Evolutionary conservation across 139 green algal genomes (phyloP).

Genomic region (Closterium sp.): DNA sequence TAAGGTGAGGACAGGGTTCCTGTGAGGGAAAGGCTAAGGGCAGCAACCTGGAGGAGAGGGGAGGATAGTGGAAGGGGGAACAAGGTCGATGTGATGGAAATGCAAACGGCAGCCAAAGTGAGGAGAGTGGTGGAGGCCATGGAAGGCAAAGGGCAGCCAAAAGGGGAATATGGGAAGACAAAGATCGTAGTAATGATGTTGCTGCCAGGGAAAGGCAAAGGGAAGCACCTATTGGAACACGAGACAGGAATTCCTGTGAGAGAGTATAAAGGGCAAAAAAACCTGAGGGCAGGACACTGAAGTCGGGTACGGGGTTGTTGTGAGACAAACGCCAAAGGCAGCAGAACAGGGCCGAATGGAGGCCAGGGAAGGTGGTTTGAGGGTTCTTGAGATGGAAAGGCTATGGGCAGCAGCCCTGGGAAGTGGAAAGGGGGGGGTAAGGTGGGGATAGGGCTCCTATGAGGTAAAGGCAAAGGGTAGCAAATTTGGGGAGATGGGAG

Average conservation of each 20-base stretch:
- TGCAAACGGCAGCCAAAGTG: background rate
- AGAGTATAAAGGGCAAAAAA: no score
- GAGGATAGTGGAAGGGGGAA: constrained; percentile 1
- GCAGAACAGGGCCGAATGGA: background rate
- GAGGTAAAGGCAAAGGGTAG: no score
- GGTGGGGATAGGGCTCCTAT: background rate
- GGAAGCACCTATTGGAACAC: no score
- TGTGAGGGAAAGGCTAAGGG: background rate
- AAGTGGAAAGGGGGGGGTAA: background rate
- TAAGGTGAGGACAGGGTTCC: background rate
- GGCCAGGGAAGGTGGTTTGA: background rate
- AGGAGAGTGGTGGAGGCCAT: background rate
- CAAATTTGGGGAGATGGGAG: no score
- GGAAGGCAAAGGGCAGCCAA: background rate
- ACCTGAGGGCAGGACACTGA: no score
- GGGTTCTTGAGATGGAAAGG: background rate
- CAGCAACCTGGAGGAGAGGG: background rate
- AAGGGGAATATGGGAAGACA: no score
- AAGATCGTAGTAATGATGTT: no score
- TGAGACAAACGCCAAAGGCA: background rate
- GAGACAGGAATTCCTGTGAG: no score
- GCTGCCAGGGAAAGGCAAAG: no score
- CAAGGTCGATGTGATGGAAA: background rate
- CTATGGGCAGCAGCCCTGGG: background rate
- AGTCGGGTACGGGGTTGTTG: background rate